Base-by-base conservation (phyloP, 805 yeast species). In the Candida xyloterini region DNA sequence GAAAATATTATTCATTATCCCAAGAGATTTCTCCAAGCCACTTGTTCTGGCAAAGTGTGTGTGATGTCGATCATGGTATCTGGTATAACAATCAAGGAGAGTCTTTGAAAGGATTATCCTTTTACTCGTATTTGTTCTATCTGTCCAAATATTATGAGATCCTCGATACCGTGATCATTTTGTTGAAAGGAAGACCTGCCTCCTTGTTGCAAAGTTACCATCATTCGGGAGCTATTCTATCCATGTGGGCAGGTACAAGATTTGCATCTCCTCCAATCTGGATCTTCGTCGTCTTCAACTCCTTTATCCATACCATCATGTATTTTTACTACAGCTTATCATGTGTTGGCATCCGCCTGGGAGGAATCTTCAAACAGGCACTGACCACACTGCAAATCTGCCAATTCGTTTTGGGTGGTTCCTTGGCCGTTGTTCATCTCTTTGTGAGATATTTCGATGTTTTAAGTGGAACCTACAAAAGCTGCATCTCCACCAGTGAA, bases 171-270 rank as follows among this genome's bases (percentile, higher is more conserved):
- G 59, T 74, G 25, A 77, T 82, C 49, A 82, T 82, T 41, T 65
- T 82, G 39, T 65, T 80, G 43, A 82, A 82, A 60, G 89, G 89
- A 30, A 70, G 72, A 56, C 82, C 79, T 11, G 75, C 84, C 10
- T 75, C 82, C 5, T 63, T 82, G 42, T 67, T 82, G 53, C 89
- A 82, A 60, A 76, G 84, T 42, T 82, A 82, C 62, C 89, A 82
- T 57, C 89, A 82, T 59, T 75, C 88, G 5, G 89, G 89, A 18
- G 89, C 89, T 34, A 82, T 82, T 79, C 65, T 82, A 62, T 80
- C 85, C 44, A 82, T 82, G 89, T 82, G 88, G 88, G 75, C 84
- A 7, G 89, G 89, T 2, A 74, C 79, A 40, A 66, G 88, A 42
- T 82, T 66, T 60, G 75, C 74, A 36, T 73, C 85, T 10, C 85